These are phyloP conservation scores for Camelina neglecta DNA, from an alignment of 345 rosid species.

Conservation along the genomic window DNA sequence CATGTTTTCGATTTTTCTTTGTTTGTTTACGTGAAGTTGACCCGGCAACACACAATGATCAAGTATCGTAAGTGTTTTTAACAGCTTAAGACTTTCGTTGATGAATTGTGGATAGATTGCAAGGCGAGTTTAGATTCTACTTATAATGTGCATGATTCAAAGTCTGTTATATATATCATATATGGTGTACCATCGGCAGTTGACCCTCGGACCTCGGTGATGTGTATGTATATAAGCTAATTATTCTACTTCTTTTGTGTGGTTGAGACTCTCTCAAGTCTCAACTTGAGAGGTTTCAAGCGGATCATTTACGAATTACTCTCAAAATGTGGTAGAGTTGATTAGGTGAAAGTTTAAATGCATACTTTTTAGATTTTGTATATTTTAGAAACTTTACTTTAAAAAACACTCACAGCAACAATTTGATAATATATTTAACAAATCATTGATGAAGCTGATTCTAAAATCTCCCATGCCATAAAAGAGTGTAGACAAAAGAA, in stretches of 20 bases:
- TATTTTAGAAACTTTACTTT: no score
- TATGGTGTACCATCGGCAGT: no score
- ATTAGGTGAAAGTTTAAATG: not conserved
- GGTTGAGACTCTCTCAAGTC: no score
- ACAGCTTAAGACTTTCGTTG: not conserved
- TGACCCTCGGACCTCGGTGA: no score
- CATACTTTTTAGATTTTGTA: not conserved
- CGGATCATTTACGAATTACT: not conserved
- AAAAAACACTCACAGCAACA: not conserved
- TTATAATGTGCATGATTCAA: no score
- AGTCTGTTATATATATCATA: no score
- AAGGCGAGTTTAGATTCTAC: not conserved
- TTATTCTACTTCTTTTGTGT: no score
- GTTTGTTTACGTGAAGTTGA: slow-evolving; percentile 23
- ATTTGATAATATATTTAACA: not conserved
- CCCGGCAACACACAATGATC: slow-evolving; percentile 26
- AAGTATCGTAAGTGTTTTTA: not conserved
- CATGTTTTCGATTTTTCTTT: not conserved
- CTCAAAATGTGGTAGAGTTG: not conserved
- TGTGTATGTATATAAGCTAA: no score
- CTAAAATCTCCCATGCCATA: not conserved
- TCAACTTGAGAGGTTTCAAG: not conserved
- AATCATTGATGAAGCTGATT: slow-evolving; percentile 2
- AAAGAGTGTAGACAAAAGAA: slow-evolving; percentile 19
- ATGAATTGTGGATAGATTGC: not conserved